These are phyloP conservation scores for Debaryomycetaceae sp. DNA, from an alignment of 1,139 yeast species.

Conservation along the genomic window DNA sequence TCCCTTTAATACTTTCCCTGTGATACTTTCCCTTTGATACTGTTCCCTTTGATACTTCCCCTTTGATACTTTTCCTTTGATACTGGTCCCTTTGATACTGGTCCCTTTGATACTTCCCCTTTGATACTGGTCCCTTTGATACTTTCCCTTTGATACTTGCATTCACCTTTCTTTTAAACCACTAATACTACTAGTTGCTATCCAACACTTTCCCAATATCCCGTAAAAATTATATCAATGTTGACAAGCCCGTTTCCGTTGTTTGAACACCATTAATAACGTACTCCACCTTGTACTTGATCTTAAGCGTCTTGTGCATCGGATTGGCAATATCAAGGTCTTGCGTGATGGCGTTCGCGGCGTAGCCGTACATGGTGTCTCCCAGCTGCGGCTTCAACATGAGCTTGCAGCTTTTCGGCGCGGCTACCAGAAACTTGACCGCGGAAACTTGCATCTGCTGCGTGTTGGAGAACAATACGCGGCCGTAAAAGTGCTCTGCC, in stretches of 20 bases:
- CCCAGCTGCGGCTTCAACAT: conserved; percentile 62
- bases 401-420: conserved; percentile 62
- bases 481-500: conserved; percentile 31
- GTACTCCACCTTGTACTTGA: conserved; percentile 75
- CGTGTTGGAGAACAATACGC: conserved; percentile 33
- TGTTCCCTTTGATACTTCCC: background rate
- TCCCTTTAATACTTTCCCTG: background rate
- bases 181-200: no score
- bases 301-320: conserved; percentile 40
- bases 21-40: background rate
- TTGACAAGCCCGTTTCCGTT: conserved; percentile 49
- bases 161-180: no score
- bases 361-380: conserved; percentile 39
- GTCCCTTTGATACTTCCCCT: no score
- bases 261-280: conserved; percentile 30
- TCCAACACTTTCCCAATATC: no score
- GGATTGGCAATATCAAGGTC: conserved; percentile 48
- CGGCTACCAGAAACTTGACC: conserved; percentile 68
- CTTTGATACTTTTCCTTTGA: background rate
- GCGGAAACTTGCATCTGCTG: conserved; percentile 19
- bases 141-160: no score
- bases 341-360: conserved; percentile 49
- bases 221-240: conserved; percentile 10
- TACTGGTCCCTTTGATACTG: no score
- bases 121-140: no score